Evolutionary conservation across 2,329 filamentous ascomycete species (phyloP), one percentile per base, ranked within the genome.

Genomic region (Cercospora beticola): DNA sequence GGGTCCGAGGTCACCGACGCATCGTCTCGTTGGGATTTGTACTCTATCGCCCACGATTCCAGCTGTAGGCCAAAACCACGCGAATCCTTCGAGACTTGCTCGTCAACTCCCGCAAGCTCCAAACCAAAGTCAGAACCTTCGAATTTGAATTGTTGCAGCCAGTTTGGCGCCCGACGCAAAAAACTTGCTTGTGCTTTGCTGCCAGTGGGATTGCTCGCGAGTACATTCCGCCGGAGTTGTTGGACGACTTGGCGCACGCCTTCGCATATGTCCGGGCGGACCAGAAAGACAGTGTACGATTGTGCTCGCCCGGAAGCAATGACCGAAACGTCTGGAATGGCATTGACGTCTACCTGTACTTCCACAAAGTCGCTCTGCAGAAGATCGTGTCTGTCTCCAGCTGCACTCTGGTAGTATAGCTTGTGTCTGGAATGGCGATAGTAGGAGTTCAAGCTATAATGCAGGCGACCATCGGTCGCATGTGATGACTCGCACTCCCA

Each of bases 401-500:
- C 87, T 23, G 91, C 90, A 0, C 93, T 97, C 77, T 97, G 96
- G 77, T 99, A 99, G 79, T 98, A 99, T 0, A 99, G 85, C 72
- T 93, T 88, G 77, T 97, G 93, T 0, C 92, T 92, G 70, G 94
- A 90, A 67, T 98, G 83, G 57, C 95, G 87, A 77, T 96, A 89
- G 3, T 92, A 91, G 0, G 93, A 93, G 14, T 89, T 89, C 0
- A 99, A 82, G 5, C 92, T 92, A 79, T 99, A 99, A 77, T 97
- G 92, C 3, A 93, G 82, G 36, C 96, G 91, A 67, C 92, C 92
- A 40, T 92, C 88, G 0, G 90, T 85, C 3, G 93, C 95, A 80
- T 99, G 95, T n/a, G 93, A 97, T 0, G 95, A 97, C 77, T 99
- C 95, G 59, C 97, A 86, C 75, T 99, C 95, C 23, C 98, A 82